Conservation (phyloP, 768 basidiomycete genomes). For the Collybia mongolica region DNA sequence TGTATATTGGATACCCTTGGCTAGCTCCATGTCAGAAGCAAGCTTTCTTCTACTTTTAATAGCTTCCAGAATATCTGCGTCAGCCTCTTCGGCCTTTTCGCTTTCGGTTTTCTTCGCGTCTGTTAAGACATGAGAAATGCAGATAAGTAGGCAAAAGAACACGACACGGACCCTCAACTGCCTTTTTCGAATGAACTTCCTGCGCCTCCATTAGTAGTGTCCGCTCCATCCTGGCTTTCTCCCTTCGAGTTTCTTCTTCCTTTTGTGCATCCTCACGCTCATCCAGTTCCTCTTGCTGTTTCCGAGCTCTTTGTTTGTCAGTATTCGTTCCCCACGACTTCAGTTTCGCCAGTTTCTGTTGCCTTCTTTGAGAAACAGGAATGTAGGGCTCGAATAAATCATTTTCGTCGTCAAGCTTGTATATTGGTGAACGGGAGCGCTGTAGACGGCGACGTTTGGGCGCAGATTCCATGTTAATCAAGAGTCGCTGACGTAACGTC, state of each 20-base stretch:
- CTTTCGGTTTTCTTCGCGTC: conserved; percentile 86
- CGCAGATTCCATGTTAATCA: conserved; percentile 29
- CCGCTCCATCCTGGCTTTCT: conserved; percentile 78
- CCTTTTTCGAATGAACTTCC: conserved; percentile 86
- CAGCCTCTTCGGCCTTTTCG: conserved; percentile 86
- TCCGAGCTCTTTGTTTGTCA: conserved; percentile 48
- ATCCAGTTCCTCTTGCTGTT: conserved; percentile 60
- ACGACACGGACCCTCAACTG: conserved; percentile 65
- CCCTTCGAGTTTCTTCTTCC: conserved; percentile 74
- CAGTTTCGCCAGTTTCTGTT: conserved; percentile 77
- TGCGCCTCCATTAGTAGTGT: conserved; percentile 92
- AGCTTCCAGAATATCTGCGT: conserved; percentile 88
- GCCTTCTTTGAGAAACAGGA: conserved; percentile 81
- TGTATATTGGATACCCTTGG: conserved; percentile 89
- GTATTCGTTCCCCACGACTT: conserved; percentile 57
- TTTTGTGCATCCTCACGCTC: conserved; percentile 73
- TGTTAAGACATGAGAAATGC: conserved; percentile 13
- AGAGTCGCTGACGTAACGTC: conserved; percentile 8
- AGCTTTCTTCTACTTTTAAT: conserved; percentile 90
- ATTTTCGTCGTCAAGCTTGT: conserved; percentile 62
- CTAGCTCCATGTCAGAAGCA: conserved; percentile 89
- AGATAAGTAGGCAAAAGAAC: background rate
- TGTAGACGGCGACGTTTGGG: conserved; percentile 51
- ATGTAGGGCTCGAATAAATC: conserved; percentile 82
- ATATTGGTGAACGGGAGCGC: conserved; percentile 58